Evolutionary conservation across 345 rosid genomes (phyloP).

Genomic region (Sonneratia caseolaris): DNA sequence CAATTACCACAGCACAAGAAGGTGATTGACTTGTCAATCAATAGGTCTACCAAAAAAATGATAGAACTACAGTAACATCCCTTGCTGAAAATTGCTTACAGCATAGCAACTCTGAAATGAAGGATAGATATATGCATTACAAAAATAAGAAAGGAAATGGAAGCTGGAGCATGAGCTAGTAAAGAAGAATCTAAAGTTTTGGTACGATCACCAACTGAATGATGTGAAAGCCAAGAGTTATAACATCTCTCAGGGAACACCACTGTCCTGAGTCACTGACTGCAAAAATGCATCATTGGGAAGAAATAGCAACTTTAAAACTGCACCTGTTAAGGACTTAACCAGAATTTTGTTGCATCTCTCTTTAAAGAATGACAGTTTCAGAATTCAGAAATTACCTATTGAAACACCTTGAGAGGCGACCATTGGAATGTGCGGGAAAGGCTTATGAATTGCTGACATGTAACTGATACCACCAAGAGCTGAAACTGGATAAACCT

Average conservation of each 20-base stretch:
- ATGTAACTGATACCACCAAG: slow-evolving; percentile 39
- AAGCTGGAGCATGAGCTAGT: not conserved
- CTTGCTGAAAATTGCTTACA: not conserved
- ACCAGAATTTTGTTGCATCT: not conserved
- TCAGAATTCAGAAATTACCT: slow-evolving; percentile 16
- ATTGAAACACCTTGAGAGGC: slow-evolving; percentile 53
- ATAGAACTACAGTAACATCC: not conserved
- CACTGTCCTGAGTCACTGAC: not conserved
- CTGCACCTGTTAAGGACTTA: not conserved
- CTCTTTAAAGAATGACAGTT: not conserved
- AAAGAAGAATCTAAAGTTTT: not conserved
- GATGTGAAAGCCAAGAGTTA: not conserved
- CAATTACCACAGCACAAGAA: not conserved
- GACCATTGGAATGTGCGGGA: slow-evolving; percentile 44
- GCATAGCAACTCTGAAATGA: not conserved
- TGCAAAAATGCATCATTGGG: not conserved
- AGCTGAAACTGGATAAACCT: slow-evolving; percentile 56
- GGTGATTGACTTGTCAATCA: not conserved
- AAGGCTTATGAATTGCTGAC: slow-evolving; percentile 49
- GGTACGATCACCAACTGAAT: not conserved
- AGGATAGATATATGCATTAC: not conserved
- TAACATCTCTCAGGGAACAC: not conserved
- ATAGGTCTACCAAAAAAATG: not conserved
- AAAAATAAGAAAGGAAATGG: not conserved
- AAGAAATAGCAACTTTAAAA: not conserved